Conservation (phyloP, 768 basidiomycete species). For the Termitomyces titanicus region DNA sequence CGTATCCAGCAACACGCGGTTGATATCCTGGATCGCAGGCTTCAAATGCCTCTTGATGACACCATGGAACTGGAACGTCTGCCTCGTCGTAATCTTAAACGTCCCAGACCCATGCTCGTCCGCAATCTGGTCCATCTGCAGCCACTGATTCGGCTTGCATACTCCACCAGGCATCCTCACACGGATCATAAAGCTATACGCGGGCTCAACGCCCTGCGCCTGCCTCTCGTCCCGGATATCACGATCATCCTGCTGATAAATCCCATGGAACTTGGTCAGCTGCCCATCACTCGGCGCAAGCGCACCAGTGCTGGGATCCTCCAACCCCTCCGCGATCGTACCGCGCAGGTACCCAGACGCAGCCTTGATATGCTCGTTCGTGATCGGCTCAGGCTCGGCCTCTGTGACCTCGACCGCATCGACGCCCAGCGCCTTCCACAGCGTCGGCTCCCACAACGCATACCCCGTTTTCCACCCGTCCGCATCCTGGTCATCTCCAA, state of each 20-base stretch:
- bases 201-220: slow-evolving; percentile 89
- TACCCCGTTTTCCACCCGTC: slow-evolving; percentile 97
- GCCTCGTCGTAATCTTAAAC: slow-evolving; percentile 95
- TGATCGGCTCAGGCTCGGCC: slow-evolving; percentile 94
- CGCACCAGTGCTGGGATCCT: slow-evolving; percentile 85
- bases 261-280: slow-evolving; percentile 97
- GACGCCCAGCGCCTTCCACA: slow-evolving; percentile 96
- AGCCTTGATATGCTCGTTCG: slow-evolving; percentile 99
- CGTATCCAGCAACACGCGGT: slow-evolving; percentile 86
- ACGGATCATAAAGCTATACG: slow-evolving; percentile 98
- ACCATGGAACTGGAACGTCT: slow-evolving; percentile 99
- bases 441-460: slow-evolving; percentile 87
- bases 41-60: slow-evolving; percentile 97
- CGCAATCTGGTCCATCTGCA: slow-evolving; percentile 92
- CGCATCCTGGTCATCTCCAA: slow-evolving; percentile 96
- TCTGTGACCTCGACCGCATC: slow-evolving; percentile 85
- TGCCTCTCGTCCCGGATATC: slow-evolving; percentile 97
- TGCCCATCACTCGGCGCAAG: slow-evolving; percentile 89
- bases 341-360: slow-evolving; percentile 92
- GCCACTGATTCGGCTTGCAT: slow-evolving; percentile 88
- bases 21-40: slow-evolving; percentile 95
- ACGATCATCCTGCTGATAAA: slow-evolving; percentile 96
- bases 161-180: slow-evolving; percentile 96
- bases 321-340: slow-evolving; percentile 89
- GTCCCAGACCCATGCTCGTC: slow-evolving; percentile 93